phyloP scores from a whole-genome alignment of 2,329 filamentous ascomycete genomes.

The Exophiala dermatitidis region DNA sequence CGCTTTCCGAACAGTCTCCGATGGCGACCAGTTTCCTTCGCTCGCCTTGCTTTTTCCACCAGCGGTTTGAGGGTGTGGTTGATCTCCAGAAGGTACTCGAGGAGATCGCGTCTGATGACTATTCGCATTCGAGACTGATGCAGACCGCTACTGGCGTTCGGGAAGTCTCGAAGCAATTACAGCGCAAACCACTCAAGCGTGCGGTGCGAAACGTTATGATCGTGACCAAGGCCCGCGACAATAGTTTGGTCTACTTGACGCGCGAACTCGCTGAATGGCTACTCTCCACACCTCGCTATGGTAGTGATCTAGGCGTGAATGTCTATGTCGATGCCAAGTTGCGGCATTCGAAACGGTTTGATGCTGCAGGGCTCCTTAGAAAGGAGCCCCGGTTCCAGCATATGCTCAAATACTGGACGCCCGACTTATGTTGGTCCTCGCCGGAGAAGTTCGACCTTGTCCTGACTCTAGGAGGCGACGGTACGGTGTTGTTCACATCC shows the following conservation, averaged over 20 bases:
- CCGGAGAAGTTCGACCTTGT: conserved; percentile 96
- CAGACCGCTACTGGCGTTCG: conserved; percentile 92
- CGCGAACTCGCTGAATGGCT: conserved; percentile 83
- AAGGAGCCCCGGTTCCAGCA: conserved; percentile 68
- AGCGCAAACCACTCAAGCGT: conserved; percentile 82
- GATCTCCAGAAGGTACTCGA: conserved; percentile 92
- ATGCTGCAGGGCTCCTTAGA: conserved; percentile 62
- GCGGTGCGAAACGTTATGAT: conserved; percentile 96
- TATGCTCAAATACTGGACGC: conserved; percentile 94
- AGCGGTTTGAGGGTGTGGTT: conserved; percentile 91
- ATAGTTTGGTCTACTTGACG: conserved; percentile 81
- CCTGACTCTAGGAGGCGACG: conserved; percentile 85
- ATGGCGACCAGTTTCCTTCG: conserved; percentile 59
- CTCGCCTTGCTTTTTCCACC: conserved; percentile 96
- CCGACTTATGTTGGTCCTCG: conserved; percentile 85
- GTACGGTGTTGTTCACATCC: conserved; percentile 92
- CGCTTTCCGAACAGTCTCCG: conserved; percentile 39
- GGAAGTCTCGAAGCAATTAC: conserved; percentile 91
- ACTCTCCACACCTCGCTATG: conserved; percentile 79
- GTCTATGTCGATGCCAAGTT: conserved; percentile 98
- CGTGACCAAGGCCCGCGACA: conserved; percentile 94
- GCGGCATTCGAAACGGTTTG: conserved; percentile 78
- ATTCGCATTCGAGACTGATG: conserved; percentile 88
- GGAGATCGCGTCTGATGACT: conserved; percentile 79
- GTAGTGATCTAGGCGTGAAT: conserved; percentile 81